Evolutionary conservation across 306 rosid genomes (phyloP), one percentile per base, ranked within the genome.

Genomic region (Quercus aquifolioides): DNA sequence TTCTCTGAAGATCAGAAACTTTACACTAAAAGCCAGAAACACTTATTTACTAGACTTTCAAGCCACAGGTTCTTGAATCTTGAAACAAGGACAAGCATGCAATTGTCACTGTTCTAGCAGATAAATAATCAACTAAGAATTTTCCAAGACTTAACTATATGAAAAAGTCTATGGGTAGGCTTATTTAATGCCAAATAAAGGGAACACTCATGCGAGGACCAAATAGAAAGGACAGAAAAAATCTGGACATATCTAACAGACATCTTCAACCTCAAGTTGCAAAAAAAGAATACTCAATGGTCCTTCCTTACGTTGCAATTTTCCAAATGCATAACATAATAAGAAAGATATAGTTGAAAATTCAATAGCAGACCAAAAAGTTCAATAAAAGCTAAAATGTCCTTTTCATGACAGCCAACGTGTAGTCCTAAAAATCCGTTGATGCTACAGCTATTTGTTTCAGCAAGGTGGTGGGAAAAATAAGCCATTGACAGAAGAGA

Each of bases 251-350:
- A 77, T 71, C 67, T 69, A 33, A 64, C 73, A 81, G 85, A 58
- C 89, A 82, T 74, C 88, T 89, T 85, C 77, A 82, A 84, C 77
- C 85, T 73, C 98, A 95, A 92, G 90, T 95, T 92, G 97, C 38
- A 76, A 54, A 81, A 69, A 76, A 77, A 85, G 85, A 86, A 87
- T 54, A 69, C 74, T 74, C 74, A 28, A 78, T 84, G 95, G 97
- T 84, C 88, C 94, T 88, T 75, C 73, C 77, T 68, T 87, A 77
- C 78, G 86, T 80, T 81, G 30, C 78, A 81, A 79, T 73, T 84
- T 87, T 77, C 85, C 60, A 51, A 46, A 82, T 80, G 76, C 77
- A 83, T 69, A 76, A 51, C 51, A 80, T 51, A 74, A 68, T 41
- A 80, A 80, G 35, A 20, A 72, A 73, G 25, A 51, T 74, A 83